phyloP scores from a whole-genome alignment of 768 basidiomycete genomes.

The Baorangia bicolor region DNA sequence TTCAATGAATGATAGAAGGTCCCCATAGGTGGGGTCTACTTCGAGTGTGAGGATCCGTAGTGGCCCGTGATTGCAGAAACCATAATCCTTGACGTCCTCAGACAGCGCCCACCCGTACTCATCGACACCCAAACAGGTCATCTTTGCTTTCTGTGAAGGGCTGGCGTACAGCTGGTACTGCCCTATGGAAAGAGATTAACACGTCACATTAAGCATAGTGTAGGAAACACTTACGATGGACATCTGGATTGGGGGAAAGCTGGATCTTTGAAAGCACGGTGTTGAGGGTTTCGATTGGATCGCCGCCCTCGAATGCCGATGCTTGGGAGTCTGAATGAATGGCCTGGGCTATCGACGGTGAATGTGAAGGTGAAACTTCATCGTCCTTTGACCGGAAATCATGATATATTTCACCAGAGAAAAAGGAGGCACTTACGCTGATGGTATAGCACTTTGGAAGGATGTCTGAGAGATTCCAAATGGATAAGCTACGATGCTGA shows the following conservation, averaged over 20 bases:
- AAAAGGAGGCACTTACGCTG: background rate
- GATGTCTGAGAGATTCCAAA: background rate
- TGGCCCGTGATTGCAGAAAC: conserved; percentile 1
- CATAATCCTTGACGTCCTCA: background rate
- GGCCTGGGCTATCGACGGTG: background rate
- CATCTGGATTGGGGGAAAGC: background rate
- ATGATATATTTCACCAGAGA: background rate
- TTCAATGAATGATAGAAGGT: background rate
- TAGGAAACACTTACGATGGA: background rate
- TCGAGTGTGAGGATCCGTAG: conserved; percentile 5
- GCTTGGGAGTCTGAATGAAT: background rate
- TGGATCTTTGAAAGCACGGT: background rate
- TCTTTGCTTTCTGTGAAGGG: conserved; percentile 2
- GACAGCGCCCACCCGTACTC: background rate
- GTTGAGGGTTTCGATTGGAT: background rate
- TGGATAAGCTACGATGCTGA: background rate
- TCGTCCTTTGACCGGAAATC: background rate
- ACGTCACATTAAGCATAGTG: background rate
- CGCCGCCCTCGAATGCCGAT: background rate
- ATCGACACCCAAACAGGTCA: conserved; percentile 3
- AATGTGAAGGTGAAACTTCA: background rate
- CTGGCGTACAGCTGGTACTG: background rate
- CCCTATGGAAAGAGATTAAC: background rate
- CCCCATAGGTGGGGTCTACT: background rate
- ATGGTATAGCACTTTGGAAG: background rate